Evolutionary conservation across 257 asterid genomes (phyloP).

Genomic region (Salvia miltiorrhiza): DNA sequence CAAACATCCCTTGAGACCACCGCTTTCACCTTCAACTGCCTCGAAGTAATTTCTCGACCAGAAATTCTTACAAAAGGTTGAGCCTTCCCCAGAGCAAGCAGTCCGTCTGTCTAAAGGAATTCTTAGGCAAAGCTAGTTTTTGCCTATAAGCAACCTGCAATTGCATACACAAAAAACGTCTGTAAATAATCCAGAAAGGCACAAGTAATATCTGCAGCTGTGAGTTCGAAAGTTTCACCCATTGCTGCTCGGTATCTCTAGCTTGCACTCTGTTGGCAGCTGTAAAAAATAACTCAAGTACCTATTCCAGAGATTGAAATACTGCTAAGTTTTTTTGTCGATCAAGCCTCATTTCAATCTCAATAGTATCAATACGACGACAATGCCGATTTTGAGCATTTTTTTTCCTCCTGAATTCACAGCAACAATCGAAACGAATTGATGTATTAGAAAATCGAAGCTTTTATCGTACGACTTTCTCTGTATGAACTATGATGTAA

Average conservation of each 20-base stretch:
- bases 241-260: too few species aligned
- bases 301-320: conserved; percentile 44
- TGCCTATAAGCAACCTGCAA: conserved; percentile 23
- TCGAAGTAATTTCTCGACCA: not conserved
- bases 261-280: too few species aligned
- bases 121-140: conserved; percentile 16
- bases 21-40: conserved; percentile 14
- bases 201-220: conserved; percentile 51
- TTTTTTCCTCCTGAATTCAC: conserved; percentile 43
- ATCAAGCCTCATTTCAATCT: conserved; percentile 57
- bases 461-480: too few species aligned
- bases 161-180: not conserved
- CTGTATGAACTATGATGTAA: too few species aligned
- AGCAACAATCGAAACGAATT: conserved; percentile 15
- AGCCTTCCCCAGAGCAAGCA: conserved; percentile 18
- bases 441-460: too few species aligned
- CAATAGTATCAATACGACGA: conserved; percentile 45
- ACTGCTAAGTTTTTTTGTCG: conserved; percentile 42
- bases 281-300: too few species aligned
- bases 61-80: not conserved
- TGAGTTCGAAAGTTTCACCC: conserved; percentile 54
- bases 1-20: conserved; percentile 18
- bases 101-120: conserved; percentile 13
- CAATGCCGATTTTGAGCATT: conserved; percentile 46
- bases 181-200: not conserved